phyloP scores from a whole-genome alignment of 78 protist genomes.

The Fonticula alba region DNA sequence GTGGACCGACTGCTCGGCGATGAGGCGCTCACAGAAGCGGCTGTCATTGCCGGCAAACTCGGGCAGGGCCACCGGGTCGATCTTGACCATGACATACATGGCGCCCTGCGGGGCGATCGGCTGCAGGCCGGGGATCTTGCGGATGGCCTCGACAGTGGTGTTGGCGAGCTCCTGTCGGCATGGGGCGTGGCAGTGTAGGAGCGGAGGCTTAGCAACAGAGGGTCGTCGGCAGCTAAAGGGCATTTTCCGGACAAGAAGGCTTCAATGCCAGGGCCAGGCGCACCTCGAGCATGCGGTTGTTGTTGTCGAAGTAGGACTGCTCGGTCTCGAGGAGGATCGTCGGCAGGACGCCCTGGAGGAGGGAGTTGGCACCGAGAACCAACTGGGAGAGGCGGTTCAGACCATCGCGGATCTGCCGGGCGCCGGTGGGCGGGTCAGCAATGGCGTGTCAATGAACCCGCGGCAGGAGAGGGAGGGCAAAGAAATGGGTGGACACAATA shows the following conservation, averaged over 20 bases:
- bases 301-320: conserved; percentile 15
- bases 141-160: conserved; percentile 14
- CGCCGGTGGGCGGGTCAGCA: neutral
- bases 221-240: no score
- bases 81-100: conserved; percentile 61
- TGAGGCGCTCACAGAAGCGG: conserved; percentile 32
- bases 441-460: neutral
- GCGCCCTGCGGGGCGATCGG: conserved; percentile 62
- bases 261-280: neutral
- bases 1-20: conserved; percentile 53
- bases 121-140: conserved; percentile 31
- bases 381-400: conserved; percentile 36
- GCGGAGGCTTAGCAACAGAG: no score
- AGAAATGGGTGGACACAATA: neutral
- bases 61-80: conserved; percentile 30
- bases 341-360: conserved; percentile 49
- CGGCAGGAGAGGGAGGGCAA: neutral
- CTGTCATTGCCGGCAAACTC: conserved; percentile 37
- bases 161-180: conserved; percentile 28
- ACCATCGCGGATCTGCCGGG: conserved; percentile 12
- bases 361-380: conserved; percentile 56
- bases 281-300: conserved; percentile 22
- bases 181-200: no score
- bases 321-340: conserved; percentile 24
- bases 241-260: neutral